A percentile compares a stretch with the other conserved stretches of the same genome.
Evolutionary conservation across 352 stramenopile species (phyloP).

Genomic region (Pythium periplocum): DNA sequence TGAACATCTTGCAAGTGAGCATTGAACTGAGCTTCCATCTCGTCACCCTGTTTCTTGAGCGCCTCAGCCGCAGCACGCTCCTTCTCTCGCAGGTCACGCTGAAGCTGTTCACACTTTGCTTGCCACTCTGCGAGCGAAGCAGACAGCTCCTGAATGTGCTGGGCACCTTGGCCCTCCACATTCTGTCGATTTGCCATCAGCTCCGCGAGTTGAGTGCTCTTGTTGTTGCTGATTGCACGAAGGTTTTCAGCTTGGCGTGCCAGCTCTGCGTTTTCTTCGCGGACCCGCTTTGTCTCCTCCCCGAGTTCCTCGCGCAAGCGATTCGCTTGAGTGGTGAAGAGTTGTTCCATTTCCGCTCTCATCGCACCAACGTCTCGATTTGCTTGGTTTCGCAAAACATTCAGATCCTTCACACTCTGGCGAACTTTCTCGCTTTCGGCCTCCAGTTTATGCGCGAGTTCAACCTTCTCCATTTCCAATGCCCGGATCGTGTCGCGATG

Average conservation of each 20-base stretch:
- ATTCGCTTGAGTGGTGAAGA: constrained; percentile 12
- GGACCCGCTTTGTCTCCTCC: constrained; percentile 13
- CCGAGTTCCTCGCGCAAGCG: constrained; percentile 17
- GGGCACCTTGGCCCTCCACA: constrained; percentile 14
- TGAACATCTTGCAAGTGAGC: constrained; percentile 40
- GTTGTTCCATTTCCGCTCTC: constrained; percentile 16
- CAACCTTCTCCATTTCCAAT: constrained; percentile 33
- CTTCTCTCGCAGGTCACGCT: constrained; percentile 41
- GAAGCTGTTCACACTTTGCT: constrained; percentile 34
- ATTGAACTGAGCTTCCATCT: constrained; percentile 60
- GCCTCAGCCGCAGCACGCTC: constrained; percentile 37
- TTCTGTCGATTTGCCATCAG: constrained; percentile 44
- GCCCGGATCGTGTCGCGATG: constrained; percentile 33
- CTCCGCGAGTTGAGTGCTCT: constrained; percentile 48
- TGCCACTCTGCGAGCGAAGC: constrained; percentile 18
- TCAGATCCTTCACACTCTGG: constrained; percentile 32
- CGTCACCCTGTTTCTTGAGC: constrained; percentile 35
- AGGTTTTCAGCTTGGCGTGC: constrained; percentile 36
- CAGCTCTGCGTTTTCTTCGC: constrained; percentile 25
- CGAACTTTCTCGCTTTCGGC: constrained; percentile 29
- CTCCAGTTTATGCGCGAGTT: constrained; percentile 33
- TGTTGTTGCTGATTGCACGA: constrained; percentile 40
- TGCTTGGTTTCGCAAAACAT: constrained; percentile 27
- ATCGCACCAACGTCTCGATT: constrained; percentile 16
- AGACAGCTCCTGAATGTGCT: constrained; percentile 8